Evolutionary conservation across 345 rosid species (phyloP).

Genomic region (Luvunga scandens): DNA sequence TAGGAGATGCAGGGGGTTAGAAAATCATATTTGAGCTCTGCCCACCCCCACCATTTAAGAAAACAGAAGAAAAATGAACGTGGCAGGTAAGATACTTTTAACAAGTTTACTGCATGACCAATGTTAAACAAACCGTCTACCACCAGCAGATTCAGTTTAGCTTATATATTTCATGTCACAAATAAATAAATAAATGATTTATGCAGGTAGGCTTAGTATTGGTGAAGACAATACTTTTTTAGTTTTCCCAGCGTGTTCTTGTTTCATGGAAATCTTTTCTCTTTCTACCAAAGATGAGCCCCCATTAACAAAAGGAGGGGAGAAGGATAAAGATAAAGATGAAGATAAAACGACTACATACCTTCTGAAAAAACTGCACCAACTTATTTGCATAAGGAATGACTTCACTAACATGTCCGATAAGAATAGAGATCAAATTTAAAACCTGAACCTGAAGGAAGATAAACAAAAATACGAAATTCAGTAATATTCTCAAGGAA

Average conservation of each 20-base stretch:
- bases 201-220: background rate
- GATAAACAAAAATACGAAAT: constrained; percentile 9
- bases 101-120: background rate
- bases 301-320: background rate
- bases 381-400: constrained; percentile 72
- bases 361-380: constrained; percentile 87
- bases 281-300: background rate
- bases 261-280: background rate
- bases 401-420: constrained; percentile 74
- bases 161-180: background rate
- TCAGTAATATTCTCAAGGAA: background rate
- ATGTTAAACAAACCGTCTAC: background rate
- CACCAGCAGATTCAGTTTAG: background rate
- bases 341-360: constrained; percentile 24
- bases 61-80: background rate
- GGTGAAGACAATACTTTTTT: background rate
- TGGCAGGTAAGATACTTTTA: background rate
- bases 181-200: background rate
- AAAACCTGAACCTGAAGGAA: constrained; percentile 87
- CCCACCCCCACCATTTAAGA: background rate
- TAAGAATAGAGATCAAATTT: constrained; percentile 81
- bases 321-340: no score
- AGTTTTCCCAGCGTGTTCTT: background rate
- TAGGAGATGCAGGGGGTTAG: no score
- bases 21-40: no score